phyloP scores from a whole-genome alignment of 2,329 filamentous ascomycete species.

The Ascochyta viciae-villosae region DNA sequence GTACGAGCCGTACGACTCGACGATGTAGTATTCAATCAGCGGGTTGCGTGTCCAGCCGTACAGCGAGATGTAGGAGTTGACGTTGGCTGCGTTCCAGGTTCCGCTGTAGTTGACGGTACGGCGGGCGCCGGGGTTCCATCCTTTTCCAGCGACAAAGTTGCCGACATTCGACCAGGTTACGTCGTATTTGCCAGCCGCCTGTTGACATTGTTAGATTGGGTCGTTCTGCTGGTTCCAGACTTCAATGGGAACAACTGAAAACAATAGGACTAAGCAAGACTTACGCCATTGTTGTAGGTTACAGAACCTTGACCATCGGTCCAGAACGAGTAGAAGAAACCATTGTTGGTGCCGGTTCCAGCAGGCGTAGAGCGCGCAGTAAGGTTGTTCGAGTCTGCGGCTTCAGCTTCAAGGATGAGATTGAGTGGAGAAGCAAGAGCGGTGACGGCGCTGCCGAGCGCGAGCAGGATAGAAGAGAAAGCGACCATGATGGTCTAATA shows the following conservation, averaged over 20 bases:
- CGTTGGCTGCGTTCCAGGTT: constrained; percentile 53
- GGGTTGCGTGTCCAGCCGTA: constrained; percentile 65
- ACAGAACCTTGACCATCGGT: constrained; percentile 59
- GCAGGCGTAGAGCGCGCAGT: constrained; percentile 28
- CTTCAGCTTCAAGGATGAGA: constrained; percentile 27
- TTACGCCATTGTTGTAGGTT: constrained; percentile 61
- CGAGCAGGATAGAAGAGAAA: constrained; percentile 38
- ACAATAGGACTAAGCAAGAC: not conserved
- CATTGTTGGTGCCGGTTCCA: constrained; percentile 39
- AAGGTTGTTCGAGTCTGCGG: constrained; percentile 18
- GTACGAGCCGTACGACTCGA: constrained; percentile 61
- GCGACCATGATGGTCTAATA: constrained; percentile 35
- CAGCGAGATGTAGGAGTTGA: constrained; percentile 62
- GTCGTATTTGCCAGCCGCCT: constrained; percentile 57
- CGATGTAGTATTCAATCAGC: constrained; percentile 66
- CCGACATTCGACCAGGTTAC: constrained; percentile 58
- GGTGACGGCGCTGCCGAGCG: constrained; percentile 35
- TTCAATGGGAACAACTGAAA: not conserved
- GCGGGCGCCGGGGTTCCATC: constrained; percentile 58
- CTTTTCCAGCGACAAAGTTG: constrained; percentile 65
- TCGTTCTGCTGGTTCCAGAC: not conserved
- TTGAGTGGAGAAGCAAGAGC: constrained; percentile 39
- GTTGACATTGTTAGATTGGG: not conserved
- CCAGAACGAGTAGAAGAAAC: constrained; percentile 60
- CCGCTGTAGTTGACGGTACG: constrained; percentile 61